Conservation (phyloP, 768 basidiomycete genomes). For the Tulasnella sp. region DNA sequence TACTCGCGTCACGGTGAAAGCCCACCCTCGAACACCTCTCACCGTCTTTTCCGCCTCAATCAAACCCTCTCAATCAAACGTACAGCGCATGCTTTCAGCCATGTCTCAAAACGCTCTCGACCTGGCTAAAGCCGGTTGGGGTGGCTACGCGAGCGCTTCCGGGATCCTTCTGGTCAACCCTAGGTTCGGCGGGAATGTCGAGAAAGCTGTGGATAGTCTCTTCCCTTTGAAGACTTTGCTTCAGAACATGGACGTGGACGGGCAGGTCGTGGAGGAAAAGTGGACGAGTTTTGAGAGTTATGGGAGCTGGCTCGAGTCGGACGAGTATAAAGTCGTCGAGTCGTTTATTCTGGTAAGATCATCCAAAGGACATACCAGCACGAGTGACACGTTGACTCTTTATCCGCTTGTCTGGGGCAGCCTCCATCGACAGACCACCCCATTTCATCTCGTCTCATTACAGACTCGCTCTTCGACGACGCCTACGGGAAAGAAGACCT, state of each 20-base stretch:
- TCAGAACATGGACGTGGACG: neutral
- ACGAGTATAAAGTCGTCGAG: neutral
- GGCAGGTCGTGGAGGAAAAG: neutral
- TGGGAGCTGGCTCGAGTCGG: neutral
- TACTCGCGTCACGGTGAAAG: slow-evolving; percentile 10
- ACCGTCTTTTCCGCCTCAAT: neutral
- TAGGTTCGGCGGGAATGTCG: neutral
- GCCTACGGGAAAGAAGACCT: slow-evolving; percentile 6
- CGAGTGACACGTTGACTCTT: neutral
- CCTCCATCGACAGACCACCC: neutral
- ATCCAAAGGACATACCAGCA: neutral
- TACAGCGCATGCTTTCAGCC: neutral
- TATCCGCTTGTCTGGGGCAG: neutral
- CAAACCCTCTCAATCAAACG: neutral
- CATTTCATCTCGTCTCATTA: slow-evolving; percentile 10
- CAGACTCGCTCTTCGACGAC: neutral
- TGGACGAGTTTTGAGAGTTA: neutral
- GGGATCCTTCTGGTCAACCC: neutral
- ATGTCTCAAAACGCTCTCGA: neutral
- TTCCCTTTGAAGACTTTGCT: neutral
- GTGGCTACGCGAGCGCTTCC: neutral
- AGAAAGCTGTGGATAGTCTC: neutral
- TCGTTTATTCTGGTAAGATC: neutral
- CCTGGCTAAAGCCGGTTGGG: slow-evolving; percentile 9
- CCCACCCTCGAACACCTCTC: slow-evolving; percentile 4